These are phyloP conservation scores for Tetracladium marchalianum DNA, from an alignment of 495 filamentous ascomycete species.

Conservation along the genomic window DNA sequence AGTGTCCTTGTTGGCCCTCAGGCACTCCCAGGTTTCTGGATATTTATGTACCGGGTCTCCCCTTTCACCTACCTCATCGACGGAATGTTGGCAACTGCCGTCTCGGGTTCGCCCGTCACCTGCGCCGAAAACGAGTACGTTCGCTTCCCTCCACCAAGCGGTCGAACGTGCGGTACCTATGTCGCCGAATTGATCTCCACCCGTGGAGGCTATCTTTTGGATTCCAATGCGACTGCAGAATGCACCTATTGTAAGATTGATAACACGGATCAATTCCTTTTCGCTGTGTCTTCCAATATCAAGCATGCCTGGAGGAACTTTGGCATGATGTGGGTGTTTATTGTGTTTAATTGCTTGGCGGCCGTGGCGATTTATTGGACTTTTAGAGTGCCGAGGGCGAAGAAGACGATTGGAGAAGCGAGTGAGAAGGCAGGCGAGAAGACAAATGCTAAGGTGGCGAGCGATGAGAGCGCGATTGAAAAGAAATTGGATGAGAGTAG, in stretches of 20 bases:
- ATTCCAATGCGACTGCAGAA: slow-evolving; percentile 33
- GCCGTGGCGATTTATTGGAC: slow-evolving; percentile 72
- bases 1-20: slow-evolving; percentile 25
- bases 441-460: too few relatives aligned
- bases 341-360: slow-evolving; percentile 56
- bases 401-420: slow-evolving; percentile 29
- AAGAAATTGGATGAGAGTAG: too few relatives aligned
- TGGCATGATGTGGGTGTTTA: slow-evolving; percentile 67
- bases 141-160: slow-evolving; percentile 44
- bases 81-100: slow-evolving; percentile 46
- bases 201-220: slow-evolving; percentile 40
- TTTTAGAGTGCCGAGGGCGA: slow-evolving; percentile 59
- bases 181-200: slow-evolving; percentile 34
- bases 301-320: slow-evolving; percentile 67
- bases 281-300: slow-evolving; percentile 34
- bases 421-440: not conserved
- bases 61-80: slow-evolving; percentile 63
- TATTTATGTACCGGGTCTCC: slow-evolving; percentile 70
- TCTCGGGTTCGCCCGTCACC: slow-evolving; percentile 42
- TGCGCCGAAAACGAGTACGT: slow-evolving; percentile 54
- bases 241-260: slow-evolving; percentile 52
- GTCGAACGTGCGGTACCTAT: slow-evolving; percentile 49
- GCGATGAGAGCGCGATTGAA: too few relatives aligned
- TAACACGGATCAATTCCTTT: slow-evolving; percentile 55
- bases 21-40: slow-evolving; percentile 61